Evolutionary conservation across 768 basidiomycete genomes (phyloP).

Genomic region (Tulasnella sp.): DNA sequence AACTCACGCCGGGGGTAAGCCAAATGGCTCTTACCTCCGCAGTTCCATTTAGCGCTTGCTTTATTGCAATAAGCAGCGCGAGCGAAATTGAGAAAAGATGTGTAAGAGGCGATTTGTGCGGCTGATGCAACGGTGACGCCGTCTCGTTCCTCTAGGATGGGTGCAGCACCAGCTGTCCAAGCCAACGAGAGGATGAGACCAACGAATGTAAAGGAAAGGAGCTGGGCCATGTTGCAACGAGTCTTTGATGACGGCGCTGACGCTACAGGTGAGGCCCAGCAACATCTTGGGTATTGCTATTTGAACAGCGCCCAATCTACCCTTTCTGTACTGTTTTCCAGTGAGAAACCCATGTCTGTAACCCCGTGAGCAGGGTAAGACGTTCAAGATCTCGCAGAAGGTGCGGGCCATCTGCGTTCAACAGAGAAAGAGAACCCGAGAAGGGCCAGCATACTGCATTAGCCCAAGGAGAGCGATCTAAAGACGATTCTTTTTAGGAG

Average conservation of each 20-base stretch:
- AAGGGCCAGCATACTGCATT: too few relatives aligned
- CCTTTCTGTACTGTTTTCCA: too few relatives aligned
- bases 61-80: constrained; percentile 13
- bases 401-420: too few relatives aligned
- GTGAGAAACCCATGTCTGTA: too few relatives aligned
- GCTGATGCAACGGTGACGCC: constrained; percentile 4
- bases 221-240: not conserved
- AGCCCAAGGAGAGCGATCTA: too few relatives aligned
- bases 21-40: constrained; percentile 10
- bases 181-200: not conserved
- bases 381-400: too few relatives aligned
- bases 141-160: not conserved
- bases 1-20: too few relatives aligned
- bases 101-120: not conserved
- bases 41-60: not conserved
- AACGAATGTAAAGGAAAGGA: not conserved
- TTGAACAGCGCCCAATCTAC: too few relatives aligned
- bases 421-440: too few relatives aligned
- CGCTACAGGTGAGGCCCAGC: not conserved
- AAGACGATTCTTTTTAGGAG: too few relatives aligned
- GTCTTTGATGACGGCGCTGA: not conserved
- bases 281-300: not conserved
- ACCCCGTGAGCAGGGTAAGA: too few relatives aligned
- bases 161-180: not conserved
- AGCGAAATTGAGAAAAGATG: constrained; percentile 11